These are phyloP conservation scores for Puccinellia tenuiflora DNA, from an alignment of 176 grass and related monocot species.

Conservation along the genomic window DNA sequence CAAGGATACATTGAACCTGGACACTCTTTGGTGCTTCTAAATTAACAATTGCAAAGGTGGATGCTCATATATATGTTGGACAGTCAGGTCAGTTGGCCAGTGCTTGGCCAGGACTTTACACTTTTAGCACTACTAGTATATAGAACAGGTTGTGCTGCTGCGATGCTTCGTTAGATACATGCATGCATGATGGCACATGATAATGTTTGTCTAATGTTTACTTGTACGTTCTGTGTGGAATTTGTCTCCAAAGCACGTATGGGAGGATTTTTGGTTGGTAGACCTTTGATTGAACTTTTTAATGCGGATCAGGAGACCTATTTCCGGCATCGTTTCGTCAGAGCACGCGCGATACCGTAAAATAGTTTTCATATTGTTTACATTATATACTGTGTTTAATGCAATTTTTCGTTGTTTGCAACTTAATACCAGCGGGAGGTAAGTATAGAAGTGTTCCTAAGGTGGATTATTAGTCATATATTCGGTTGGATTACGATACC, in stretches of 20 bases:
- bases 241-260: too few species aligned
- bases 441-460: too few species aligned
- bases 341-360: too few species aligned
- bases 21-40: neutral
- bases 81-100: neutral
- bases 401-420: too few species aligned
- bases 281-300: neutral
- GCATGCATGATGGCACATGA: neutral
- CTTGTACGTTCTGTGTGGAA: too few species aligned
- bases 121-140: neutral
- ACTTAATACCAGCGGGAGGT: too few species aligned
- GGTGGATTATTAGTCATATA: too few species aligned
- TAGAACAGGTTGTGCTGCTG: neutral
- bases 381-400: too few species aligned
- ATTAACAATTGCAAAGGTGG: neutral
- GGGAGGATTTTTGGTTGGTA: neutral
- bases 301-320: too few species aligned
- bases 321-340: too few species aligned
- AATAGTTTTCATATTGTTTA: too few species aligned
- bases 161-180: neutral
- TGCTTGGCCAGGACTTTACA: neutral
- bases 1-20: conserved; percentile 38
- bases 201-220: conserved; percentile 8
- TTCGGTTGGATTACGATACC: too few species aligned
- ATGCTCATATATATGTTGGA: neutral